phyloP scores from a whole-genome alignment of 176 grass and related monocot genomes.

The Thalia dealbata region DNA sequence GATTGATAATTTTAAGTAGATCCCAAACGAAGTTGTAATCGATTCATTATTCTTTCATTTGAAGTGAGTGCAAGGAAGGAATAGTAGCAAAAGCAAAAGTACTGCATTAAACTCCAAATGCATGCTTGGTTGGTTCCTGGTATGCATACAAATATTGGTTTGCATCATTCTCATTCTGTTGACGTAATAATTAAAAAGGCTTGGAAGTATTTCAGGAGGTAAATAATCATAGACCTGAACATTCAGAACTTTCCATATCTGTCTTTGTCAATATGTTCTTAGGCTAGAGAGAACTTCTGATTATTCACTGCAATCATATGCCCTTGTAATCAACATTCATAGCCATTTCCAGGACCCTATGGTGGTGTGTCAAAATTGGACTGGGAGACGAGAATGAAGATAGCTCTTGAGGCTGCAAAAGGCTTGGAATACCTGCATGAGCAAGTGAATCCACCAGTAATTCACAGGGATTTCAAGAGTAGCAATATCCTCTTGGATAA shows the following conservation, averaged over 20 bases:
- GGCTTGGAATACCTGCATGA: conserved; percentile 95
- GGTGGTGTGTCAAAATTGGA: conserved; percentile 77
- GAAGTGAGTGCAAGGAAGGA: not conserved
- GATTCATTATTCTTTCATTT: not conserved
- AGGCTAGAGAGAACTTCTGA: not conserved
- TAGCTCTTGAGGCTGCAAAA: conserved; percentile 96
- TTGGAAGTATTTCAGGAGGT: not conserved
- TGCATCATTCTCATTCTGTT: not conserved
- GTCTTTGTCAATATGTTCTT: not conserved
- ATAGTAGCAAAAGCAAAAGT: not conserved
- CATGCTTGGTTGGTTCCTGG: not conserved
- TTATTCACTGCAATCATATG: too few species aligned
- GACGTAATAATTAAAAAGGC: not conserved
- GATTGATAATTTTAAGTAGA: not conserved
- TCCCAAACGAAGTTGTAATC: not conserved
- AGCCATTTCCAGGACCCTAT: conserved; percentile 34
- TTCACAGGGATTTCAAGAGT: conserved; percentile 98
- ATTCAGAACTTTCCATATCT: not conserved
- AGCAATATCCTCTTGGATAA: conserved; percentile 97
- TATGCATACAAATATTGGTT: not conserved
- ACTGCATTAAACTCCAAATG: not conserved
- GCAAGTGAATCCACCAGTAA: conserved; percentile 69
- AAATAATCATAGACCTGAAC: not conserved
- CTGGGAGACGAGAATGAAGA: conserved; percentile 82
- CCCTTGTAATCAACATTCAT: too few species aligned